A percentile compares a stretch with the other conserved stretches of the same genome.
phyloP scores from a whole-genome alignment of 1,284 basidiomycete species.

The Trichosporon ovoides region DNA sequence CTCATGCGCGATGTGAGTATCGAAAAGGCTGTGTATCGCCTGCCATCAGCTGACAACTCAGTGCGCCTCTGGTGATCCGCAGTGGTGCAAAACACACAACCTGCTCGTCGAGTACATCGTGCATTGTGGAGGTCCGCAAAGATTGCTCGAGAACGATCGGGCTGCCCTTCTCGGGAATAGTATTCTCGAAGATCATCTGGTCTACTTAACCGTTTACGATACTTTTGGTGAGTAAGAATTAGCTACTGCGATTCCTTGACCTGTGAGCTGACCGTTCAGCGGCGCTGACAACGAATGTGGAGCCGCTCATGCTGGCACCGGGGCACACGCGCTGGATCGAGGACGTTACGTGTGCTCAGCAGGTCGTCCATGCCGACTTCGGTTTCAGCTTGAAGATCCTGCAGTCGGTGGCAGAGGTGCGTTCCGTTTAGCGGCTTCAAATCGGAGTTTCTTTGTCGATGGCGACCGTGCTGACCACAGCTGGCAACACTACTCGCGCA shows the following conservation, averaged over 20 bases:
- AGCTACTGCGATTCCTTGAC: no score
- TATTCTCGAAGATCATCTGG: conserved; percentile 15
- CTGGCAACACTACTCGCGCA: conserved; percentile 14
- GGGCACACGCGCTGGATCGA: conserved; percentile 12
- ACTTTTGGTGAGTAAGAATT: conserved; percentile 8
- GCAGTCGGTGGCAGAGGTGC: conserved; percentile 8
- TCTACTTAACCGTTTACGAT: conserved; percentile 16
- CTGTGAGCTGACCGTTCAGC: not conserved
- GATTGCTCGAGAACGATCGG: conserved; percentile 9
- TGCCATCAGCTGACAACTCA: not conserved
- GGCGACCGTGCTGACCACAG: conserved; percentile 8
- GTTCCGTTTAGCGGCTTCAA: not conserved
- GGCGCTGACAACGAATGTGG: conserved; percentile 5
- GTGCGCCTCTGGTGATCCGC: conserved; percentile 14
- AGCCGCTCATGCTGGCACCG: conserved; percentile 6
- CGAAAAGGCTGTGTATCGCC: fast-evolving
- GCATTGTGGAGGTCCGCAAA: conserved; percentile 8
- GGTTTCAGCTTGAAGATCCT: conserved; percentile 15
- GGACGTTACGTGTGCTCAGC: conserved; percentile 14
- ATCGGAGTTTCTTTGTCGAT: no score
- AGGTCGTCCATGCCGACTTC: conserved; percentile 16
- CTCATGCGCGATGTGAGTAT: conserved; percentile 14
- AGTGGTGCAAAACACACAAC: conserved; percentile 12
- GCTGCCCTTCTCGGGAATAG: conserved; percentile 4
- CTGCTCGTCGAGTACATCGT: conserved; percentile 6